Percentiles rank a stretch among this genome's conserved stretches.
phyloP scores from a whole-genome alignment of 768 basidiomycete species.

The Boletellus ananiceps region DNA sequence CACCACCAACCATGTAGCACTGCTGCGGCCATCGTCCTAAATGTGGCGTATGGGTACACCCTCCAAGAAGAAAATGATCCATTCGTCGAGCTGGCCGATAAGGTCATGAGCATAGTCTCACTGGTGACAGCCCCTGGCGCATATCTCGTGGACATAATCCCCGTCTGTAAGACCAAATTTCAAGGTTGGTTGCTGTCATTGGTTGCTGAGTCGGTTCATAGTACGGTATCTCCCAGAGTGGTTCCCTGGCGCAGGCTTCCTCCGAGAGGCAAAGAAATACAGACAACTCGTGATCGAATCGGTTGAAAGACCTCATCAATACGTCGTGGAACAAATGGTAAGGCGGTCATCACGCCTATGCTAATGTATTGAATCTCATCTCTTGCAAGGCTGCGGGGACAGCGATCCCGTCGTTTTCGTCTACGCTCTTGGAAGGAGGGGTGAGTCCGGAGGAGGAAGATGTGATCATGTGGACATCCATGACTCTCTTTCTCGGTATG shows the following conservation, averaged over 20 bases:
- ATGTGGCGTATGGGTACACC: slow-evolving; percentile 39
- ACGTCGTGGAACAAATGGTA: slow-evolving; percentile 46
- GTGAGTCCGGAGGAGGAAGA: slow-evolving; percentile 18
- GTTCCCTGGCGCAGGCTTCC: slow-evolving; percentile 35
- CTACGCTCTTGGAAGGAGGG: slow-evolving; percentile 9
- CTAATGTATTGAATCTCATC: not conserved
- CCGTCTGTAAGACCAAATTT: slow-evolving; percentile 9
- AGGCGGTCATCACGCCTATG: not conserved
- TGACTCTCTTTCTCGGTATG: slow-evolving; percentile 10
- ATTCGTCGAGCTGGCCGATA: slow-evolving; percentile 30
- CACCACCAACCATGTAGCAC: slow-evolving; percentile 2
- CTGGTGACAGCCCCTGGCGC: slow-evolving; percentile 1
- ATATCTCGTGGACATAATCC: slow-evolving; percentile 22
- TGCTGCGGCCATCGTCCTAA: slow-evolving; percentile 30
- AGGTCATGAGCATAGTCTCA: slow-evolving; percentile 17
- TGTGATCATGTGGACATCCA: slow-evolving; percentile 17
- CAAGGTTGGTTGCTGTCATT: too few species aligned
- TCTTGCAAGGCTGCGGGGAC: slow-evolving; percentile 14
- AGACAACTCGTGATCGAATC: slow-evolving; percentile 30
- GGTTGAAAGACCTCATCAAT: slow-evolving; percentile 41
- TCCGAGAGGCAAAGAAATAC: slow-evolving; percentile 27
- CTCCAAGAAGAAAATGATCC: slow-evolving; percentile 34
- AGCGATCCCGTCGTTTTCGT: slow-evolving; percentile 19
- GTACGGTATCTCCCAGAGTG: slow-evolving; percentile 32
- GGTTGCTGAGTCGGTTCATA: slow-evolving; percentile 7